A percentile compares a stretch with the other conserved stretches of the same genome.
phyloP scores from a whole-genome alignment of 345 rosid genomes.

The Rubroshorea leprosula region DNA sequence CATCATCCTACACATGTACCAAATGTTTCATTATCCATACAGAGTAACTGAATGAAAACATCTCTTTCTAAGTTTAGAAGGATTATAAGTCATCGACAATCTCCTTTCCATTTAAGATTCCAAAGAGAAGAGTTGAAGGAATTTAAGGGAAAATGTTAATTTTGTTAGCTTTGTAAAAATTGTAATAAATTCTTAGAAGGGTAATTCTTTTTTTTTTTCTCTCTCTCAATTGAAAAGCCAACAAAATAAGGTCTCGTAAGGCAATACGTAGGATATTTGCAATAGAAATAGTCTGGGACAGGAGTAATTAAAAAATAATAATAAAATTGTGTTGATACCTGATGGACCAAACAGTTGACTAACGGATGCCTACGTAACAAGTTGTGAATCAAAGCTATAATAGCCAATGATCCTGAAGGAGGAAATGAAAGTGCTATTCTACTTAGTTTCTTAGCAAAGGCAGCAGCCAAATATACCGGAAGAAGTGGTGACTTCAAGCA shows the following conservation, averaged over 20 bases:
- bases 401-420: conserved; percentile 78
- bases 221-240: no score
- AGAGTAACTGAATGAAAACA: neutral
- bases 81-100: no score
- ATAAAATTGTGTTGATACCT: conserved; percentile 30
- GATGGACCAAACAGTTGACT: conserved; percentile 85
- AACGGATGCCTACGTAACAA: conserved; percentile 85
- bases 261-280: no score
- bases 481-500: conserved; percentile 93
- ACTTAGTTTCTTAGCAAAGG: conserved; percentile 85
- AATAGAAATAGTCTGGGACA: no score
- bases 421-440: conserved; percentile 68
- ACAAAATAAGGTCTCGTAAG: no score
- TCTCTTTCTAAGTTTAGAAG: no score
- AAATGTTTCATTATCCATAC: conserved; percentile 3
- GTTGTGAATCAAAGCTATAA: conserved; percentile 80
- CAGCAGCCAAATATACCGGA: conserved; percentile 96
- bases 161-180: no score
- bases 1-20: conserved; percentile 47
- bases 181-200: no score
- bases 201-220: no score
- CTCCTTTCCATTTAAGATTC: neutral
- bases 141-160: no score
- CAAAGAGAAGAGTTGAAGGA: neutral
- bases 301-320: neutral